Conservation (phyloP, 2,329 filamentous ascomycete genomes). For the Claviceps quebecensis region DNA sequence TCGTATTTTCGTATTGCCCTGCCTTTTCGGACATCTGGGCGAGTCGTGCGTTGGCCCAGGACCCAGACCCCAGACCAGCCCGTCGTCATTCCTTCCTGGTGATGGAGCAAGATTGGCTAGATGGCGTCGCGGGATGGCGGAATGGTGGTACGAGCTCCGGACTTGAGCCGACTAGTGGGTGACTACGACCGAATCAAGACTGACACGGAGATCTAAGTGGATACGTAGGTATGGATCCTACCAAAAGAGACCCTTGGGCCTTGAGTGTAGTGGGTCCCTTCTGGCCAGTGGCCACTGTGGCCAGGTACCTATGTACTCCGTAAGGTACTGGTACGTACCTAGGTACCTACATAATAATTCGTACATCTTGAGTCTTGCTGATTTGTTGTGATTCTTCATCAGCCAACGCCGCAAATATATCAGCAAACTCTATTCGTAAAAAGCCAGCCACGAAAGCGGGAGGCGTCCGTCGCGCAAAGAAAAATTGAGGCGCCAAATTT, state of each 20-base stretch:
- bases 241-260: too few relatives aligned
- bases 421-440: not conserved
- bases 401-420: not conserved
- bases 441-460: not conserved
- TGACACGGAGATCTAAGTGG: too few relatives aligned
- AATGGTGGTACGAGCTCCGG: too few relatives aligned
- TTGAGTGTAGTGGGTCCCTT: too few relatives aligned
- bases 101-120: not conserved
- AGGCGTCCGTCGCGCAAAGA: not conserved
- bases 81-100: not conserved
- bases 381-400: not conserved
- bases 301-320: too few relatives aligned
- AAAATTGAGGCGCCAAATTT: not conserved
- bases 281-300: too few relatives aligned
- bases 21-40: too few relatives aligned
- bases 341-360: not conserved
- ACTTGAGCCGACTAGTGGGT: too few relatives aligned
- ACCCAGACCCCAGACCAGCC: not conserved
- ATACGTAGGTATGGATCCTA: too few relatives aligned
- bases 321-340: too few relatives aligned
- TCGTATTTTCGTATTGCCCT: too few relatives aligned
- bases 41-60: not conserved
- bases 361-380: not conserved
- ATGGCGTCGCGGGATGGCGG: not conserved
- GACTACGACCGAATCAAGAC: too few relatives aligned